Evolutionary conservation across 805 yeast species (phyloP).

Genomic region (Saturnispora kantuleensis): DNA sequence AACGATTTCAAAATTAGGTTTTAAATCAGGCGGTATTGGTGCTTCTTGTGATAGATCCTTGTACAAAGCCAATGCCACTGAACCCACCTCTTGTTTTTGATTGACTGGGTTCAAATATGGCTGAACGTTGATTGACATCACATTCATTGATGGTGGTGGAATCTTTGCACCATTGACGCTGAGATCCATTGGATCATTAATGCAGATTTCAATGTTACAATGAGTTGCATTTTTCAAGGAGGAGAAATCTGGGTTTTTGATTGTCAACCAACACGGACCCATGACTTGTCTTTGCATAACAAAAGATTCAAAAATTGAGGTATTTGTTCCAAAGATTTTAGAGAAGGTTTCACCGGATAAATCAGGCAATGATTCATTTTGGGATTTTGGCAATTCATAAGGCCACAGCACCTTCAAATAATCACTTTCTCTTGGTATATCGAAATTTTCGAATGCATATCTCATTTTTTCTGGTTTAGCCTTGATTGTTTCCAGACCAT

Average conservation of each 20-base stretch:
- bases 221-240: conserved; percentile 60
- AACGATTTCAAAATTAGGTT: conserved; percentile 57
- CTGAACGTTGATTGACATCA: conserved; percentile 69
- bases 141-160: conserved; percentile 58
- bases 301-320: conserved; percentile 75
- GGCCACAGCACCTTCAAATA: conserved; percentile 76
- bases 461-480: conserved; percentile 66
- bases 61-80: conserved; percentile 70
- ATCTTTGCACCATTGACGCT: conserved; percentile 32
- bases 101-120: conserved; percentile 66
- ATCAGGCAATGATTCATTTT: conserved; percentile 44
- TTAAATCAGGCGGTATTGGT: conserved; percentile 50
- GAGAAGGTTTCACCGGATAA: conserved; percentile 67
- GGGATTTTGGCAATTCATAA: conserved; percentile 49
- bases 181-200: conserved; percentile 38
- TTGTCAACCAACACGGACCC: conserved; percentile 97
- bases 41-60: conserved; percentile 64
- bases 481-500: conserved; percentile 50
- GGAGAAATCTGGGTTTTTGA: conserved; percentile 52
- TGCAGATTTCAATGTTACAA: conserved; percentile 66
- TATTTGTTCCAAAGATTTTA: conserved; percentile 69
- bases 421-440: conserved; percentile 68
- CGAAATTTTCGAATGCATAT: conserved; percentile 82
- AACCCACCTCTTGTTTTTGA: conserved; percentile 78
- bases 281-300: conserved; percentile 72